Base-by-base conservation (phyloP, 2,329 filamentous ascomycete genomes). In the Beauveria brongniartii region DNA sequence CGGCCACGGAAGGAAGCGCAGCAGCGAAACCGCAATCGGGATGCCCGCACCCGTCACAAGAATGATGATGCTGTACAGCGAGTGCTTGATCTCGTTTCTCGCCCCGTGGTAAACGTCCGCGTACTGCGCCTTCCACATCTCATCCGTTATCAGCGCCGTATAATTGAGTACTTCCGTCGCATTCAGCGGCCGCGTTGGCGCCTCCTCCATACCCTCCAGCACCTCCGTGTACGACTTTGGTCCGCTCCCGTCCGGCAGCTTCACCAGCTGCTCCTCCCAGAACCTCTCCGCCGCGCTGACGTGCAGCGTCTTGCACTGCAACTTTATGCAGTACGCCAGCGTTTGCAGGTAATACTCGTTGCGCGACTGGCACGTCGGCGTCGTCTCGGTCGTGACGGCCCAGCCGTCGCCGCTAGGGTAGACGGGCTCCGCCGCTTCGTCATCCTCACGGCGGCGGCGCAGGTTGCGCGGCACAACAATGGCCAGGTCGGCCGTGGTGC, bases 1-100 rank as follows among this genome's bases (percentile, higher is more conserved):
- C 2, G 64, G 67, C 46, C 69, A 68, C 1, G 71, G 70, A 6
- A 72, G 34, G 48, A 70, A 71, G 7, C 70, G 69, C 8, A 70
- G 63, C 1, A 72, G 56, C 8, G 69, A 72, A 12, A 70, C 51
- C 18, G 59, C 62, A 30, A 72, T 65, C 2, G 71, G 71, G 43
- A 73, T 64, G 5, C 62, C 60, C 2, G 66, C 59, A 12, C 64
- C 62, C 3, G 64, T 66, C 2, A 68, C 59, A 18, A 71, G 50
- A 3, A 72, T 46, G 20, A 68, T 62, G n/a, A 73, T 59, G 34
- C 68, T 61, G 43, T 61, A 68, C 70, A 62, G 26, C 51, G 54
- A 28, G 62, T 67, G 54, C 54, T 61, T 51, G 34, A 61, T 53
- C 63, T 68, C 41, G 24, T 55, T 63, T 1, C 6, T 46, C 3